Evolutionary conservation across 305 asterid species (phyloP).

Genomic region (Solanum hybrid): DNA sequence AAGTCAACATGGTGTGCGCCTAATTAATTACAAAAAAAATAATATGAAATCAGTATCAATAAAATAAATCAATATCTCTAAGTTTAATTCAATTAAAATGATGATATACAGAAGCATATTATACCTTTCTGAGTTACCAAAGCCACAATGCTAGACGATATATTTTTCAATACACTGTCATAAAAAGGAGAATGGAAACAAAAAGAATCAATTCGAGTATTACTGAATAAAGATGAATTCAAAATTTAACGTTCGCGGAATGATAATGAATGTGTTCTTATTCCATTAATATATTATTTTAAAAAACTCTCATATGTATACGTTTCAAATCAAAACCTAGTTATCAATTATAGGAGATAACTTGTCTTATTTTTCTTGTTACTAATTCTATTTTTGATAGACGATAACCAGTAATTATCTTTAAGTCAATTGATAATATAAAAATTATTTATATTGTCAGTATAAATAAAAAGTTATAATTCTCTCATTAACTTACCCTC

Average conservation of each 20-base stretch:
- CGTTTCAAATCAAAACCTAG: neutral
- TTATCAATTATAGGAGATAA: neutral
- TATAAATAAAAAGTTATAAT: neutral
- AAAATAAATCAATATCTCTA: neutral
- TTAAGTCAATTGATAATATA: neutral
- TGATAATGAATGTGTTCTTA: neutral
- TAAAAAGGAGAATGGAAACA: neutral
- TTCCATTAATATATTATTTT: neutral
- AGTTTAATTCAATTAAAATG: neutral
- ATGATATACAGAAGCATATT: neutral
- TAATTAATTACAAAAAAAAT: constrained; percentile 1
- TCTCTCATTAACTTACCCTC: constrained; percentile 34
- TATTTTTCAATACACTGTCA: constrained; percentile 47
- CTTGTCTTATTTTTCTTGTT: neutral
- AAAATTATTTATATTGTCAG: neutral
- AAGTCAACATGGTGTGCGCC: constrained; percentile 82
- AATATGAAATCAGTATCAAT: neutral
- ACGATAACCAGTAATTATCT: neutral
- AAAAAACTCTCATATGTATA: neutral
- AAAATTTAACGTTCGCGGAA: neutral
- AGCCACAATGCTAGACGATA: constrained; percentile 65
- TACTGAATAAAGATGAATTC: fast-evolving
- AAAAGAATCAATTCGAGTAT: neutral
- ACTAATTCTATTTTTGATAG: neutral
- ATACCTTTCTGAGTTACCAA: constrained; percentile 52